phyloP scores from a whole-genome alignment of 164 flowering plant genomes.

The Hamamelis virginiana region DNA sequence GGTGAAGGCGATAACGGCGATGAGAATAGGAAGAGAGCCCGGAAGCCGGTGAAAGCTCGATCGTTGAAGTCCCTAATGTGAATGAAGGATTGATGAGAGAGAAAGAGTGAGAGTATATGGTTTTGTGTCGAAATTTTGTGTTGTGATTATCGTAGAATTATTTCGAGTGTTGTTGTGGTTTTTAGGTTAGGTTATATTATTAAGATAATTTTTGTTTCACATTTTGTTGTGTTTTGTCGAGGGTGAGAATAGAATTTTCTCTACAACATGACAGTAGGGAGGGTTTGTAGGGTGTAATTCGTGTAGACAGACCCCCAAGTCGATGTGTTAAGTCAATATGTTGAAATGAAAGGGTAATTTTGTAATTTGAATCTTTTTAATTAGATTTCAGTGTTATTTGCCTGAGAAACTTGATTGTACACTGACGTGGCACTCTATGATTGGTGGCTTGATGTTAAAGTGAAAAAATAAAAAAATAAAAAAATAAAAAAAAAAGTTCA shows the following conservation, averaged over 20 bases:
- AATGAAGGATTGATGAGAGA: conserved; percentile 5
- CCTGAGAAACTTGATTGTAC: not conserved
- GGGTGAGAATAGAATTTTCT: conserved; percentile 12
- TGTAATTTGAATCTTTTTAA: not conserved
- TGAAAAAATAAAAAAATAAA: too few relatives aligned
- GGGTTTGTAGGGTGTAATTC: not conserved
- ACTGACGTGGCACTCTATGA: too few relatives aligned
- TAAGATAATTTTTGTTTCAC: conserved; percentile 6
- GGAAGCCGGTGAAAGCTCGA: conserved; percentile 66
- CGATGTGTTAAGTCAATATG: not conserved
- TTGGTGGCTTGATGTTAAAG: too few relatives aligned
- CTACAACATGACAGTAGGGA: conserved; percentile 7
- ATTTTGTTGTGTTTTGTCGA: conserved; percentile 6
- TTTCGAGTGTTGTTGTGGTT: not conserved
- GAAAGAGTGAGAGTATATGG: not conserved
- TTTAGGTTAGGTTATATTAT: too few relatives aligned
- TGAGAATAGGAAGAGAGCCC: conserved; percentile 28
- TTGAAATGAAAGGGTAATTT: conserved; percentile 10
- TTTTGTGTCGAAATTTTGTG: conserved; percentile 1
- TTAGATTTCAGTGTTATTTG: not conserved
- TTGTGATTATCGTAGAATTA: conserved; percentile 5
- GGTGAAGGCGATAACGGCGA: conserved; percentile 8
- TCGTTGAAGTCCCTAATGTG: conserved; percentile 63
- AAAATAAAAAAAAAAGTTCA: too few relatives aligned
- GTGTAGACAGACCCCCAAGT: conserved; percentile 6